Conservation (phyloP, 495 filamentous ascomycete genomes). For the Talaromyces adpressus region DNA sequence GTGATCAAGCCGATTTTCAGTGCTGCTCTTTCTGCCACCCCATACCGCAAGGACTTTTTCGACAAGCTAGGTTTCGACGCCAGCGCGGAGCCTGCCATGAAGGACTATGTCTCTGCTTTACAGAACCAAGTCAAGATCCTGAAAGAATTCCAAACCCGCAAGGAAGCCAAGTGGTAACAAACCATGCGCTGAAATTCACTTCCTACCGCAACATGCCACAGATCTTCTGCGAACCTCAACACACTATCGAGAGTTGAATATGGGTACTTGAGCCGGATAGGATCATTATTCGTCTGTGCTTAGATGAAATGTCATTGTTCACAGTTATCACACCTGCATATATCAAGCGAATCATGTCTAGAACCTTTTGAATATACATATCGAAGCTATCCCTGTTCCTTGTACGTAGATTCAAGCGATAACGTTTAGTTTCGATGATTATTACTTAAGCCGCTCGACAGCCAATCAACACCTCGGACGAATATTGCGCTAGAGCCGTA, state of each 20-base stretch:
- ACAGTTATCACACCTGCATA: neutral
- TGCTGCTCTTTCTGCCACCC: conserved; percentile 85
- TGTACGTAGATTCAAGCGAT: neutral
- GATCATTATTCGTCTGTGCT: neutral
- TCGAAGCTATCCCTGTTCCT: neutral
- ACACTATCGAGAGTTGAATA: neutral
- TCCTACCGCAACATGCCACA: neutral
- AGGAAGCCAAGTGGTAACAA: conserved; percentile 63
- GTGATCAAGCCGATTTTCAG: conserved; percentile 83
- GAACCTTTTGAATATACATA: neutral
- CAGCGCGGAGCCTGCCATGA: conserved; percentile 48
- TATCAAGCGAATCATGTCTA: neutral
- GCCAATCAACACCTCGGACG: neutral
- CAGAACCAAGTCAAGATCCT: conserved; percentile 69
- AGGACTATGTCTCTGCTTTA: conserved; percentile 64
- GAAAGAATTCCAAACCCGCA: conserved; percentile 60
- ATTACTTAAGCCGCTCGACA: neutral
- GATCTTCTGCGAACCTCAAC: neutral
- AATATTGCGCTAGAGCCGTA: neutral
- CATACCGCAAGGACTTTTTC: conserved; percentile 89
- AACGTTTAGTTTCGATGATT: neutral
- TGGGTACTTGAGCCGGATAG: neutral
- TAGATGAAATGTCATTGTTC: neutral
- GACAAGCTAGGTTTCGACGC: conserved; percentile 66
- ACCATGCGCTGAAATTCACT: neutral